These are phyloP conservation scores for Globisporangium spiculum DNA, from an alignment of 352 stramenopile species.

Conservation along the genomic window DNA sequence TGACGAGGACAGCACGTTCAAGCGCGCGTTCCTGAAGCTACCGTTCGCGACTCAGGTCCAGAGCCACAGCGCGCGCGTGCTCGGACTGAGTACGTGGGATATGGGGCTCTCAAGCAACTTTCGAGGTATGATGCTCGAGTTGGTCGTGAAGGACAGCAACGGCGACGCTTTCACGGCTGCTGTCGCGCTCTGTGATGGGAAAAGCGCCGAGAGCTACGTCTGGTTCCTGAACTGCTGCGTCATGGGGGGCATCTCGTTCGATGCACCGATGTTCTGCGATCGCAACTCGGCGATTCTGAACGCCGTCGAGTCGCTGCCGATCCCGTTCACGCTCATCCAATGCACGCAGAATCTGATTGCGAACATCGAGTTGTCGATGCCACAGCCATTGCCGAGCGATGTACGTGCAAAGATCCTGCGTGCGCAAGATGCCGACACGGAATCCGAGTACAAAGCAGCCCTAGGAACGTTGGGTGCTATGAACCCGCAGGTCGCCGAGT, in stretches of 20 bases:
- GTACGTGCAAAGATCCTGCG: slow-evolving; percentile 23
- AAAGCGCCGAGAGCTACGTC: slow-evolving; percentile 31
- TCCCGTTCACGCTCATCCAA: slow-evolving; percentile 37
- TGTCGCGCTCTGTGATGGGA: slow-evolving; percentile 36
- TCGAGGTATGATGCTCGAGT: slow-evolving; percentile 29
- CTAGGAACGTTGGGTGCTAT: slow-evolving; percentile 20
- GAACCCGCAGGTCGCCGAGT: slow-evolving; percentile 21
- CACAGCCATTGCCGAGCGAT: slow-evolving; percentile 23
- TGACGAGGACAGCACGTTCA: slow-evolving; percentile 30
- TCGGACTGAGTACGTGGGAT: slow-evolving; percentile 30
- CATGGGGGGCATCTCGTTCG: slow-evolving; percentile 23
- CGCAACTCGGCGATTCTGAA: slow-evolving; percentile 24
- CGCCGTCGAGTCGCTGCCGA: slow-evolving; percentile 28
- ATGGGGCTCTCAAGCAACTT: slow-evolving; percentile 42
- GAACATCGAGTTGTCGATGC: slow-evolving; percentile 29
- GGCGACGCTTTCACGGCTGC: slow-evolving; percentile 32
- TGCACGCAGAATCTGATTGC: slow-evolving; percentile 32
- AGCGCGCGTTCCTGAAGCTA: slow-evolving; percentile 43
- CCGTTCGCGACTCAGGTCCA: slow-evolving; percentile 34
- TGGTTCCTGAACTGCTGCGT: slow-evolving; percentile 44
- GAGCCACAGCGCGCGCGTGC: slow-evolving; percentile 24
- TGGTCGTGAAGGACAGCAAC: slow-evolving; percentile 43
- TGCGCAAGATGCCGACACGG: slow-evolving; percentile 31
- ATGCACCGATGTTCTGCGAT: slow-evolving; percentile 39
- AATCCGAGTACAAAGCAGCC: slow-evolving; percentile 27